phyloP scores from a whole-genome alignment of 1,284 basidiomycete genomes.

The Peniophora sp. region DNA sequence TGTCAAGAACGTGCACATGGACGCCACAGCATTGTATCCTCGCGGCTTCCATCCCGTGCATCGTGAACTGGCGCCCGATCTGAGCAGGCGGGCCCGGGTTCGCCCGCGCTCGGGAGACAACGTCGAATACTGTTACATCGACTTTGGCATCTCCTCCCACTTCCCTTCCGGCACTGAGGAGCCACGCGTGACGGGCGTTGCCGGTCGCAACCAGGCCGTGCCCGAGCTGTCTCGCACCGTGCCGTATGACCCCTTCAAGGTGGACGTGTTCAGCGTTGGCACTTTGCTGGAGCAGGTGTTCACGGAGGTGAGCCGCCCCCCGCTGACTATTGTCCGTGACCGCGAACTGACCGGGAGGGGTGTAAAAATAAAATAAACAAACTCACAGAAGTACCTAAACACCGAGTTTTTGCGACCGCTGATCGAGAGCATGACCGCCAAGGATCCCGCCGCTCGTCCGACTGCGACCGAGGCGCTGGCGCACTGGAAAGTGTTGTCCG shows the following conservation, averaged over 20 bases:
- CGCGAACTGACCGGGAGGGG: no score
- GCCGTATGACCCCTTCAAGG: background rate
- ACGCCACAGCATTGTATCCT: slow-evolving; percentile 14
- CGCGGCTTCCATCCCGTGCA: slow-evolving; percentile 14
- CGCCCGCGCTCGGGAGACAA: slow-evolving; percentile 4
- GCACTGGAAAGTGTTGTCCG: no score
- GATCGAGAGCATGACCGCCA: background rate
- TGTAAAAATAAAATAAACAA: no score
- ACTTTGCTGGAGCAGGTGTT: background rate
- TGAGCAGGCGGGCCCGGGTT: background rate
- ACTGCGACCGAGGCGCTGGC: background rate
- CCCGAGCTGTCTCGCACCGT: background rate
- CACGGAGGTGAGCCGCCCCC: background rate
- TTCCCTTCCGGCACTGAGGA: background rate
- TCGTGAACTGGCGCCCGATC: slow-evolving; percentile 2
- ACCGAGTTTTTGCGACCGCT: background rate
- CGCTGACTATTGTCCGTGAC: background rate
- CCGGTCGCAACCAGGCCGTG: background rate
- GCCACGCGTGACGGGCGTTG: background rate
- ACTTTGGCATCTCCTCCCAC: background rate
- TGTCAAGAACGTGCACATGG: slow-evolving; percentile 17
- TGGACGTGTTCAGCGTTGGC: background rate
- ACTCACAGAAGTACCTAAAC: background rate
- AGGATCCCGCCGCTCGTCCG: background rate
- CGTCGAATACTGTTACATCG: background rate